Conservation (phyloP, 805 yeast genomes). For the Candida succiphila region DNA sequence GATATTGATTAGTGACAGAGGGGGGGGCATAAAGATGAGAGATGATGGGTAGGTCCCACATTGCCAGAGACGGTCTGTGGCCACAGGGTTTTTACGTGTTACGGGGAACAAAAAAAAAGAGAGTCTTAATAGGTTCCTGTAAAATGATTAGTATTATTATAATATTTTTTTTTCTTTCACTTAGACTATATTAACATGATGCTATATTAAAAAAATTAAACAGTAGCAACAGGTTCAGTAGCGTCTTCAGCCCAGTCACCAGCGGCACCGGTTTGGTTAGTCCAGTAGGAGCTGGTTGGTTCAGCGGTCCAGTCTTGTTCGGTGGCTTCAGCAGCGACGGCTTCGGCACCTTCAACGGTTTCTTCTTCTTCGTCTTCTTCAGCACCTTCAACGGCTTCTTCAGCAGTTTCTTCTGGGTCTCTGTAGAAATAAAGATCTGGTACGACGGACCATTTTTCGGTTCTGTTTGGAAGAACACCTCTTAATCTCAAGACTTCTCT, state of each 20-base stretch:
- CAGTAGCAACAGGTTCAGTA: conserved; percentile 32
- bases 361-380: conserved; percentile 58
- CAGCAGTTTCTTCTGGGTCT: conserved; percentile 99
- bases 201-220: conserved; percentile 3
- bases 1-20: too few species aligned
- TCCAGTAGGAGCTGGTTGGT: conserved; percentile 68
- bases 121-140: too few species aligned
- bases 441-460: conserved; percentile 97
- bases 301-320: conserved; percentile 31
- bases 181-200: too few species aligned
- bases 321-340: conserved; percentile 55
- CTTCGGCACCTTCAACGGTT: conserved; percentile 52
- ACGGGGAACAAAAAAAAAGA: too few species aligned
- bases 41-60: too few species aligned
- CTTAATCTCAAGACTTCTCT: conserved; percentile 99
- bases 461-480: conserved; percentile 94
- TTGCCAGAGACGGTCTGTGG: too few species aligned
- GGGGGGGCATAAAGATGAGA: too few species aligned
- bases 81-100: too few species aligned
- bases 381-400: conserved; percentile 57
- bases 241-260: conserved; percentile 47
- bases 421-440: conserved; percentile 99
- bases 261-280: conserved; percentile 43
- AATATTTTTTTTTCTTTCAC: too few species aligned
- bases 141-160: too few species aligned